Evolutionary conservation across 148 eudicot species (phyloP), one percentile per base, ranked within the genome.

Genomic region (Cornus controversa): DNA sequence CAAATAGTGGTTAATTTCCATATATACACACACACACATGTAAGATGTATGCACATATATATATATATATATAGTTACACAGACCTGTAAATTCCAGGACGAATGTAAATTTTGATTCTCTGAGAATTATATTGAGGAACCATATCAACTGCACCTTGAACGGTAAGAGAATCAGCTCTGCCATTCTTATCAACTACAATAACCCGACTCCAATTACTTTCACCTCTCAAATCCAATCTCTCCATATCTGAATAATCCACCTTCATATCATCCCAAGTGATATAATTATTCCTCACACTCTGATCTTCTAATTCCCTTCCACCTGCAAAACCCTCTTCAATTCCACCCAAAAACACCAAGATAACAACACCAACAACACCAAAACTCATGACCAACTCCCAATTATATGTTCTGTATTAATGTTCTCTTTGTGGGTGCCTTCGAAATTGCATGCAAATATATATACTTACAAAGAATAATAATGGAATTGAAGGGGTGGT

Each of bases 41-140:
- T n/a, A n/a, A n/a, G n/a, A n/a, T n/a, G n/a, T 37, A 54, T 37
- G 5, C 15, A 26, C 24, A 65, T 4, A 27, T 11, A 5, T 70
- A 27, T 18, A 60, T 26, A 24, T 10, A 22, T 11, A 47, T 50
- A 71, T 24, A n/a, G 23, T 24, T n/a, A 24, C 25, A 70, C 70
- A 4, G 10, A 95, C 99, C 97, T 91, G 92, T 95, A 95, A 82
- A 87, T 87, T 45, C 97, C 98, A 34, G 98, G 98, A 80, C 81
- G 96, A 66, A 95, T 82, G 67, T 82, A 81, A 70, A 95, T 93
- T 58, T 89, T 93, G 23, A 93, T 85, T 63, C 98, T 85, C 58
- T 76, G 66, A 6, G 87, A 82, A 86, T 95, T 95, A 22, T 83
- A 70, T n/a, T 53, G 36, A 7, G 98, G 97, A 24, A 95, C 93